A percentile compares a stretch with the other conserved stretches of the same genome.
Evolutionary conservation across 2,329 filamentous ascomycete species (phyloP).

Genomic region (Alternaria triticina): DNA sequence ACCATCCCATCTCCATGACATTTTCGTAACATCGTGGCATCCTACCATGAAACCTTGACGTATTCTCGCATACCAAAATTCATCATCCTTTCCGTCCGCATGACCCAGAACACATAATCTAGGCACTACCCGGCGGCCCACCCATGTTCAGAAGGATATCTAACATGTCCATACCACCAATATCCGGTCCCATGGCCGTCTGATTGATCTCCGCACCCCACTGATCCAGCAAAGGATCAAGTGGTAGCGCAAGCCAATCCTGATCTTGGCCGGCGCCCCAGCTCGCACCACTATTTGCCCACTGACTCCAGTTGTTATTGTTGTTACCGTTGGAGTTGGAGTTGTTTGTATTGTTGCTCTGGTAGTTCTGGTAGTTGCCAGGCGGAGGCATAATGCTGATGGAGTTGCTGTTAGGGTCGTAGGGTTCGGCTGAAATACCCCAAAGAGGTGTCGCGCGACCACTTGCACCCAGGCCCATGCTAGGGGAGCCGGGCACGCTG

Average conservation of each 20-base stretch:
- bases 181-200: slow-evolving; percentile 67
- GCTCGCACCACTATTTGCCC: slow-evolving; percentile 26
- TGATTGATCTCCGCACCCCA: slow-evolving; percentile 64
- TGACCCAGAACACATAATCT: not conserved
- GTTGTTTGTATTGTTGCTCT: slow-evolving; percentile 21
- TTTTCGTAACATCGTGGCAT: not conserved
- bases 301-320: slow-evolving; percentile 26
- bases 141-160: slow-evolving; percentile 54
- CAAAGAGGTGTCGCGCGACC: slow-evolving; percentile 49
- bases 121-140: slow-evolving; percentile 31
- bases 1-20: not conserved
- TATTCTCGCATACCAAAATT: not conserved
- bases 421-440: slow-evolving; percentile 54
- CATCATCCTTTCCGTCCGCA: not conserved
- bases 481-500: slow-evolving; percentile 35
- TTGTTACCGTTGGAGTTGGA: slow-evolving; percentile 14
- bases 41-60: not conserved
- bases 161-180: slow-evolving; percentile 62
- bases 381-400: slow-evolving; percentile 59
- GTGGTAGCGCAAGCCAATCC: slow-evolving; percentile 67
- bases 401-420: slow-evolving; percentile 52
- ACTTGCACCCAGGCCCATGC: slow-evolving; percentile 33
- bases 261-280: slow-evolving; percentile 44
- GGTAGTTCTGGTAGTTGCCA: slow-evolving; percentile 27
- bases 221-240: slow-evolving; percentile 66